Base-by-base conservation (phyloP, 208 protist species). In the Crithidia fasciculata region DNA sequence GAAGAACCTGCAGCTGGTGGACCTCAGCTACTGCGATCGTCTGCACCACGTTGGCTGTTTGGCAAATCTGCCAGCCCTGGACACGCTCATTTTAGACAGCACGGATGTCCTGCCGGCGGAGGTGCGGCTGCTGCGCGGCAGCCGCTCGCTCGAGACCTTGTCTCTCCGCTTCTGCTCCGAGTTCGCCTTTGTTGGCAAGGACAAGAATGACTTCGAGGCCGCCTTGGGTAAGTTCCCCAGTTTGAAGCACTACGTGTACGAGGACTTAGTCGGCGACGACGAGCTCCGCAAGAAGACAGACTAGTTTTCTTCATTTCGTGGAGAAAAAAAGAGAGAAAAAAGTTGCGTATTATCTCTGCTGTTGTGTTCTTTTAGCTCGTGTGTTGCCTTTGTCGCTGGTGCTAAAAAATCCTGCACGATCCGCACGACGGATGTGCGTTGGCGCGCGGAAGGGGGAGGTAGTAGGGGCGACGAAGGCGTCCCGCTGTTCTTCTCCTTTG, bases 11-110 rank as follows among this genome's bases (percentile, higher is more conserved):
- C 54, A 76, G 59, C 64, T 91, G 43, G 44, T 88, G 18, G 81
- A 91, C 54, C 72, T 91, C 69, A 91, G 86, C 75, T 91, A 91
- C 81, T 91, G 83, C 64, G 83, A 87, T 19, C 84, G 86, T 13
- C 40, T 91, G 40, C 71, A 84, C 15, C 58, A 77, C 56, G 60
- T 86, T 2, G 59, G 60, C 28, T 80, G 66, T 41, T 58, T 91
- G 28, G 62, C 78, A n/a, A 59, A 58, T 39, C 58, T 91, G 5
- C 80, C 79, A 6, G 59, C 71, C 18, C 52, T 91, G 59, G 57
- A 73, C 53, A 81, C 78, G 45, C 75, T 91, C n/a, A 85, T 84
- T 40, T 62, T 91, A 2, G 86, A 91, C 70, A 88, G 78, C 73
- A 86, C 83, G 7, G 86, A 91, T 65, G 71, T 91, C 3, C 77